Evolutionary conservation across 805 yeast species (phyloP).

Genomic region (Zygoascus bituminiphila): DNA sequence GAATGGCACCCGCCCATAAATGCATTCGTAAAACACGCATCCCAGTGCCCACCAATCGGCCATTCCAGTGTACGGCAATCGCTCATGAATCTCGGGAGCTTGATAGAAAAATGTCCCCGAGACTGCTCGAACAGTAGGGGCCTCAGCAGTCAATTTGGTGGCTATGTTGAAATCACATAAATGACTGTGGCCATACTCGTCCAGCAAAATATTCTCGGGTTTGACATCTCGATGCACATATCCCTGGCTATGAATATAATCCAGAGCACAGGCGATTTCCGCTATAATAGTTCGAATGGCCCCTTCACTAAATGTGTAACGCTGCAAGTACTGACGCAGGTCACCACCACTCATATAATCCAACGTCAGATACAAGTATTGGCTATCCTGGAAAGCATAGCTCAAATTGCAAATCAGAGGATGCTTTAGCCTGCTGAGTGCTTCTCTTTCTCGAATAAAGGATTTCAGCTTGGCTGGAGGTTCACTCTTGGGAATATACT

Average conservation of each 20-base stretch:
- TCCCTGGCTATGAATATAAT: conserved; percentile 46
- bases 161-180: conserved; percentile 94
- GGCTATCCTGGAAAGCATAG: conserved; percentile 23
- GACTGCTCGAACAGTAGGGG: conserved; percentile 14
- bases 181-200: conserved; percentile 82
- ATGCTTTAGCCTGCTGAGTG: conserved; percentile 20
- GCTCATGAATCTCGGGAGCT: conserved; percentile 25
- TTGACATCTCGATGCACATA: conserved; percentile 86
- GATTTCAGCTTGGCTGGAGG: conserved; percentile 12
- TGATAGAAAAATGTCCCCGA: conserved; percentile 24
- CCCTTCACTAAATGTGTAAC: conserved; percentile 20
- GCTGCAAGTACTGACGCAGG: conserved; percentile 21
- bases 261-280: conserved; percentile 25
- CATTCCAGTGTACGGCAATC: conserved; percentile 18
- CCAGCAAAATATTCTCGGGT: conserved; percentile 82
- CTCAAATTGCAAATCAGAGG: conserved; percentile 24
- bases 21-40: conserved; percentile 26
- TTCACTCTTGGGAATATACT: conserved; percentile 22
- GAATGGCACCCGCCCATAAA: conserved; percentile 24
- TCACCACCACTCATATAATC: conserved; percentile 27
- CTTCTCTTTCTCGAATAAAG: conserved; percentile 21
- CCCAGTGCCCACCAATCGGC: conserved; percentile 32
- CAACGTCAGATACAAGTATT: conserved; percentile 20
- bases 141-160: conserved; percentile 57
- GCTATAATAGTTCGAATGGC: conserved; percentile 23